phyloP scores from a whole-genome alignment of 768 basidiomycete genomes.

The Suillus subaureus region DNA sequence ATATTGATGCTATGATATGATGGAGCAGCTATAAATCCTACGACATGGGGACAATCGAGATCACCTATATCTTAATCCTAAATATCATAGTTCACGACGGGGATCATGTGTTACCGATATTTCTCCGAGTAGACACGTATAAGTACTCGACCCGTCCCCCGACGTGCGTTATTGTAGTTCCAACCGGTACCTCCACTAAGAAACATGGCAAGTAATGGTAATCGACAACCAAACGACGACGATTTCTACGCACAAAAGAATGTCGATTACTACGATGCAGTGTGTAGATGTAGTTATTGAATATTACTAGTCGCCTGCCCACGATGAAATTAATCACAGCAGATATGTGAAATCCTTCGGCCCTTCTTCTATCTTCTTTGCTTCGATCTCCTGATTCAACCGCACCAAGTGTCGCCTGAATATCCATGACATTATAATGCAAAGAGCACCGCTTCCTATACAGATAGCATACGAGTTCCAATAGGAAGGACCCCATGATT shows the following conservation, averaged over 20 bases:
- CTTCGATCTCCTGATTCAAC: slow-evolving; percentile 44
- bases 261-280: neutral
- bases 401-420: slow-evolving; percentile 48
- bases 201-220: neutral
- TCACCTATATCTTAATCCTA: slow-evolving; percentile 6
- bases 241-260: neutral
- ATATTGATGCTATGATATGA: neutral
- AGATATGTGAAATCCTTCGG: slow-evolving; percentile 49
- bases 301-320: neutral
- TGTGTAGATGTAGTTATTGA: neutral
- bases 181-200: neutral
- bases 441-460: slow-evolving; percentile 54
- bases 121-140: slow-evolving; percentile 11
- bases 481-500: slow-evolving; percentile 72
- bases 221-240: neutral
- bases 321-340: slow-evolving; percentile 32
- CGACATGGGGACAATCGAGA: neutral
- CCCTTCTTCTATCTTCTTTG: slow-evolving; percentile 38
- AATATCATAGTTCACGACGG: neutral
- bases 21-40: slow-evolving; percentile 11
- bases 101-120: slow-evolving; percentile 12
- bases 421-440: slow-evolving; percentile 51
- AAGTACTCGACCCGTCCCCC: neutral
- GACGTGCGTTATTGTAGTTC: neutral
- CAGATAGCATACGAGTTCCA: slow-evolving; percentile 72